Evolutionary conservation across 805 yeast genomes (phyloP).

Genomic region (Brettanomyces nanus): DNA sequence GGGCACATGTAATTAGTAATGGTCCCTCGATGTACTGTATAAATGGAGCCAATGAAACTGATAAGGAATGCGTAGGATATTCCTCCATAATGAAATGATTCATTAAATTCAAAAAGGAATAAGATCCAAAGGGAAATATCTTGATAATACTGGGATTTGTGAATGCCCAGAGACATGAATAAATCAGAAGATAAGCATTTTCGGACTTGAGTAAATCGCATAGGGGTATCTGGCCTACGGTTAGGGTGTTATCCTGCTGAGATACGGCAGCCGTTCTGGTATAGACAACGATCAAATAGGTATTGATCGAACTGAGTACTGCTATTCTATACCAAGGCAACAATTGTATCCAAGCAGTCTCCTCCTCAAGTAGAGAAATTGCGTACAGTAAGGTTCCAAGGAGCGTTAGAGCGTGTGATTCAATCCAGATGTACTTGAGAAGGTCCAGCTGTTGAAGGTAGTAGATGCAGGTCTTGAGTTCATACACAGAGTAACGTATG

Average conservation of each 20-base stretch:
- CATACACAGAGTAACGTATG: too few species aligned
- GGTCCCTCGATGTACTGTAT: conserved; percentile 31
- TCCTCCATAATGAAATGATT: conserved; percentile 26
- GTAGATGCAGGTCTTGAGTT: too few species aligned
- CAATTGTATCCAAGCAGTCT: conserved; percentile 1
- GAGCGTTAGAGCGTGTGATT: background rate
- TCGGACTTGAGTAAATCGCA: conserved; percentile 33
- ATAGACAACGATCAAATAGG: conserved; percentile 24
- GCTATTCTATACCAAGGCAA: conserved; percentile 15
- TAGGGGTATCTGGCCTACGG: conserved; percentile 15
- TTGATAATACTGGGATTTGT: conserved; percentile 27
- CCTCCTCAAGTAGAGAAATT: conserved; percentile 5
- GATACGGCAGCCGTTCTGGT: conserved; percentile 16
- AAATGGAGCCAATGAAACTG: conserved; percentile 29
- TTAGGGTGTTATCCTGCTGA: background rate
- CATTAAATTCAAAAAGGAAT: conserved; percentile 31
- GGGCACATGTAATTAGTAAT: conserved; percentile 29
- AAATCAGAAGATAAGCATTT: conserved; percentile 30
- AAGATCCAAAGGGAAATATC: conserved; percentile 32
- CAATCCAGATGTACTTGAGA: background rate
- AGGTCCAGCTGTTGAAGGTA: too few species aligned
- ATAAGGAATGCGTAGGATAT: conserved; percentile 24
- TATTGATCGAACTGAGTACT: conserved; percentile 18
- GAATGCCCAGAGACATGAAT: conserved; percentile 30
- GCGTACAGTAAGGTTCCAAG: conserved; percentile 12